These are phyloP conservation scores for Pisolithus tinctorius DNA, from an alignment of 768 basidiomycete species.

Conservation along the genomic window DNA sequence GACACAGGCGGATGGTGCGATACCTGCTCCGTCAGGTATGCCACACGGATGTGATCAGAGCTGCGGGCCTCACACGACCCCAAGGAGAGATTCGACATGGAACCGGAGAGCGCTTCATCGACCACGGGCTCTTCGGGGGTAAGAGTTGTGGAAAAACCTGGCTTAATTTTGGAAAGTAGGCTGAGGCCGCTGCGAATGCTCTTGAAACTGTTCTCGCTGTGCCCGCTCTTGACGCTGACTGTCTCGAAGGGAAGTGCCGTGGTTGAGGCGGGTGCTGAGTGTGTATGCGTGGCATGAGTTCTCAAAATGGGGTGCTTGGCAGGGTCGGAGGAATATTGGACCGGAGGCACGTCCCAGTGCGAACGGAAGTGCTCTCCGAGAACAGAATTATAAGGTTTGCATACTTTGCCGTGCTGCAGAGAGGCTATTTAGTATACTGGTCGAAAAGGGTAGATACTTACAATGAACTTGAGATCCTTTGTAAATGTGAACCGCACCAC, in stretches of 20 bases:
- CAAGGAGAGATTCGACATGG: conserved; percentile 58
- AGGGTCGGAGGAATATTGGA: conserved; percentile 43
- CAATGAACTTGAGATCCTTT: conserved; percentile 91
- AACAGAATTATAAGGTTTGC: conserved; percentile 89
- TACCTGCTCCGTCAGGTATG: conserved; percentile 87
- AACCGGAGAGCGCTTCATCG: conserved; percentile 39
- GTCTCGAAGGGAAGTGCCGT: conserved; percentile 35
- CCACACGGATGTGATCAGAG: conserved; percentile 52
- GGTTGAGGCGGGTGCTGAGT: conserved; percentile 20
- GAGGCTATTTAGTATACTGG: conserved; percentile 1
- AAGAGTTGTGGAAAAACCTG: conserved; percentile 22
- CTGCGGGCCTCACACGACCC: conserved; percentile 28
- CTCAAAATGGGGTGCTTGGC: conserved; percentile 40
- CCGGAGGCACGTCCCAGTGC: conserved; percentile 76
- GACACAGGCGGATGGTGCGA: conserved; percentile 97
- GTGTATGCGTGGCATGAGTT: conserved; percentile 28
- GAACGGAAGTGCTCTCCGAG: conserved; percentile 86
- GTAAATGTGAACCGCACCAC: conserved; percentile 83
- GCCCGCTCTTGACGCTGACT: conserved; percentile 41
- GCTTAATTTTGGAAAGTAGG: conserved; percentile 44
- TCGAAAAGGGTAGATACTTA: conserved; percentile 30
- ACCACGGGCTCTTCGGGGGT: conserved; percentile 42
- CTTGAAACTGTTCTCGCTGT: conserved; percentile 52
- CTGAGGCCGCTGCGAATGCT: conserved; percentile 55
- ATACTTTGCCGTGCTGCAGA: conserved; percentile 77